phyloP scores from a whole-genome alignment of 257 asterid genomes.

The Linaria vulgaris region DNA sequence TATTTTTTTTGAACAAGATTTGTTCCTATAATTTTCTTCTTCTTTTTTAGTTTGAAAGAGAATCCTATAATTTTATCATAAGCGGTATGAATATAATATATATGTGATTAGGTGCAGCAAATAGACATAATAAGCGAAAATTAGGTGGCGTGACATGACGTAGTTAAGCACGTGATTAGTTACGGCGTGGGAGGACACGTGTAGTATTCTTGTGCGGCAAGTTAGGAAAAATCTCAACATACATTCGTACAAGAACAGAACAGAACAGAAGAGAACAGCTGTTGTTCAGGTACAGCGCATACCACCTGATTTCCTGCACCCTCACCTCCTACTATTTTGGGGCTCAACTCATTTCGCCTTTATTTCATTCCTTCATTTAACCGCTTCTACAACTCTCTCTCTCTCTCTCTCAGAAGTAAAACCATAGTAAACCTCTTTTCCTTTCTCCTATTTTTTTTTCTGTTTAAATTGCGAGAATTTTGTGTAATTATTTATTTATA shows the following conservation, averaged over 20 bases:
- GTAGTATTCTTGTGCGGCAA: constrained; percentile 37
- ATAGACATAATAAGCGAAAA: no score
- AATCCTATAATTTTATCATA: no score
- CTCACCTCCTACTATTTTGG: constrained; percentile 34
- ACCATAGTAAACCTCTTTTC: constrained; percentile 6
- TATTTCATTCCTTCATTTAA: not conserved
- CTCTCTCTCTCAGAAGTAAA: constrained; percentile 24
- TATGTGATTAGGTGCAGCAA: no score
- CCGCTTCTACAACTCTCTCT: constrained; percentile 11
- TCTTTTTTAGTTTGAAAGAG: no score
- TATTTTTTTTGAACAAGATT: no score
- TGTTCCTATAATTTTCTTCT: no score
- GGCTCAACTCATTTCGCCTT: not conserved
- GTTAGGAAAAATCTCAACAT: constrained; percentile 13
- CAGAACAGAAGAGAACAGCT: no score
- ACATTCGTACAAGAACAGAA: not conserved
- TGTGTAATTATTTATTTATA: not conserved
- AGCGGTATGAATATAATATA: no score
- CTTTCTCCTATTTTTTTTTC: not conserved
- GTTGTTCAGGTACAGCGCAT: constrained; percentile 33
- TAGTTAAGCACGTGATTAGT: no score
- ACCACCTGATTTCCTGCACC: constrained; percentile 19
- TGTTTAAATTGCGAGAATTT: no score
- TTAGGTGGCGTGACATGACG: no score
- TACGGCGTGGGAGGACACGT: constrained; percentile 26